These are phyloP conservation scores for Hydnum rufescens DNA, from an alignment of 768 basidiomycete genomes.

Conservation along the genomic window DNA sequence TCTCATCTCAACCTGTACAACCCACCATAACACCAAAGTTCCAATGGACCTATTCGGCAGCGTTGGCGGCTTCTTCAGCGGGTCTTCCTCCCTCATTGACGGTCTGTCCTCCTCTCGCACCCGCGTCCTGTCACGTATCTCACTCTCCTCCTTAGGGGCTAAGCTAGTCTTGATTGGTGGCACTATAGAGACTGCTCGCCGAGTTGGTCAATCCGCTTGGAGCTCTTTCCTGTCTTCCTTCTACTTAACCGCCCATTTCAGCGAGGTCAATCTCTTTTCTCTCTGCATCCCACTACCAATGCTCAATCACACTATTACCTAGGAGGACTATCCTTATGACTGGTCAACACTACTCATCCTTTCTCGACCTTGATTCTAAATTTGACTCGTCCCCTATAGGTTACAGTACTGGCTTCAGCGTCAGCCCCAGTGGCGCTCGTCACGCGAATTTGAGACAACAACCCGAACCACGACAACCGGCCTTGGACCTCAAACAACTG, in stretches of 20 bases:
- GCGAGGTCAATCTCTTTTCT: background rate
- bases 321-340: slow-evolving; percentile 1
- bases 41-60: no score
- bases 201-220: slow-evolving; percentile 1
- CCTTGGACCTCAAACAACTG: background rate
- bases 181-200: slow-evolving; percentile 3
- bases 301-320: background rate
- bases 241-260: slow-evolving; percentile 1
- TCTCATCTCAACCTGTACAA: no score
- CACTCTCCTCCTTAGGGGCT: background rate
- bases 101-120: no score
- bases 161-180: slow-evolving; percentile 2
- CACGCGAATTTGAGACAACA: slow-evolving; percentile 1
- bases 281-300: background rate
- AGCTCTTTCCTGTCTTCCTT: background rate
- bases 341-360: background rate
- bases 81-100: no score
- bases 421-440: background rate
- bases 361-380: background rate
- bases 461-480: background rate
- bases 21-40: no score
- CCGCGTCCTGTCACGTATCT: no score
- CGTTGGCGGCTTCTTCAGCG: no score
- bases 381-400: background rate
- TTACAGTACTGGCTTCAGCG: background rate